phyloP scores from a whole-genome alignment of 441 rosid genomes.

The Erodium trifolium region DNA sequence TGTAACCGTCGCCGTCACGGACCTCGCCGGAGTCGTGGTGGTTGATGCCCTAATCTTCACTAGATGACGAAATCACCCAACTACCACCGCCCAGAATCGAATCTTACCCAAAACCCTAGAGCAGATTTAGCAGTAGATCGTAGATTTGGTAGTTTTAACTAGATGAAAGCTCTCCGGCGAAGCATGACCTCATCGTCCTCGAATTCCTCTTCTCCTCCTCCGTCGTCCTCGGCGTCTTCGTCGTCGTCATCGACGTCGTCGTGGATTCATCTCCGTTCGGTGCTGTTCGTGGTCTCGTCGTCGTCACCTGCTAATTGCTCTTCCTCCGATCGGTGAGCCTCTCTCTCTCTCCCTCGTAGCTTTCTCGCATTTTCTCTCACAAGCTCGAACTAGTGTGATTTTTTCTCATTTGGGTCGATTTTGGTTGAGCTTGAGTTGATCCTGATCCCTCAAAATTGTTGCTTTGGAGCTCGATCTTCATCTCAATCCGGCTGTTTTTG shows the following conservation, averaged over 20 bases:
- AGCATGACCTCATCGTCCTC: conserved; percentile 78
- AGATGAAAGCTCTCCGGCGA: conserved; percentile 87
- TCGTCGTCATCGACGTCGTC: conserved; percentile 41
- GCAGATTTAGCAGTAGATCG: not conserved
- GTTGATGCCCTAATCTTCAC: too few relatives aligned
- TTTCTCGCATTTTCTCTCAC: not conserved
- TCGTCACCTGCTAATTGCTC: conserved; percentile 81
- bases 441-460: not conserved
- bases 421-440: not conserved
- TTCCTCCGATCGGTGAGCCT: conserved; percentile 75
- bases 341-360: conserved; percentile 3
- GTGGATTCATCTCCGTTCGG: conserved; percentile 88
- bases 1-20: too few relatives aligned
- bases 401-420: not conserved
- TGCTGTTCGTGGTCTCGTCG: conserved; percentile 66
- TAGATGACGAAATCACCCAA: too few relatives aligned
- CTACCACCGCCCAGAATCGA: too few relatives aligned
- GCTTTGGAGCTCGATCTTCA: too few relatives aligned
- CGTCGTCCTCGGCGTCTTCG: conserved; percentile 48
- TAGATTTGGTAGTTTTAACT: not conserved
- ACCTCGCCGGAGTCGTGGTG: too few relatives aligned
- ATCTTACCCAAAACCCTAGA: too few relatives aligned
- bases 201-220: conserved; percentile 53
- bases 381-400: not conserved
- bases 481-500: not conserved